A percentile compares a stretch with the other conserved stretches of the same genome.
These are phyloP conservation scores for Marsdenia floribunda DNA, from an alignment of 257 asterid genomes.

Conservation along the genomic window DNA sequence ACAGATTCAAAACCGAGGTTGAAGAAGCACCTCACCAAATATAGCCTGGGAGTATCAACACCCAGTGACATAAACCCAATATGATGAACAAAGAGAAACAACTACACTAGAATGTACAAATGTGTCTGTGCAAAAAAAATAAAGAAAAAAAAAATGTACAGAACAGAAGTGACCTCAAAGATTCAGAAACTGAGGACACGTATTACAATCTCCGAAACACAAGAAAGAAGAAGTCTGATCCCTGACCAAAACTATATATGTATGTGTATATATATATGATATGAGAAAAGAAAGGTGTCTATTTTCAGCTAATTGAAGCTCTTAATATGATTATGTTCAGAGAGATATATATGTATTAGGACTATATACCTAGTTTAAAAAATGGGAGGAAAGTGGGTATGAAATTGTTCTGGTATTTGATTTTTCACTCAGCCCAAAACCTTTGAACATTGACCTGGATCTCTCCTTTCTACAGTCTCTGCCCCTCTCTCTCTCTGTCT, in stretches of 20 bases:
- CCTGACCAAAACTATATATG: slow-evolving; percentile 7
- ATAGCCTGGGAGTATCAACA: slow-evolving; percentile 12
- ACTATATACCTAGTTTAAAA: slow-evolving; percentile 1
- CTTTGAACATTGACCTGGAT: slow-evolving; percentile 80
- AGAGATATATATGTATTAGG: slow-evolving; percentile 2
- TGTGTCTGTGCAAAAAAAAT: not conserved
- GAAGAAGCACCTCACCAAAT: slow-evolving; percentile 20
- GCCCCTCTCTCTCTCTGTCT: not conserved
- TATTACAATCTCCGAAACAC: slow-evolving; percentile 9
- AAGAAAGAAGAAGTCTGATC: slow-evolving; percentile 33
- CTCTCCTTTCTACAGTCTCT: slow-evolving; percentile 15
- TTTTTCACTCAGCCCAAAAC: slow-evolving; percentile 42
- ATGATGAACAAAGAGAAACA: slow-evolving; percentile 3
- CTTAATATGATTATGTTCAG: not conserved
- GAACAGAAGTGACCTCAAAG: slow-evolving; percentile 1
- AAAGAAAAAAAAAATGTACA: not conserved
- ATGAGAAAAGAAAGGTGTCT: not conserved
- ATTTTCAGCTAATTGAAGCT: slow-evolving; percentile 8
- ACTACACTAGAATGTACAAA: no score
- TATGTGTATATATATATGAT: slow-evolving; percentile 5
- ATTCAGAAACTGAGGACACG: slow-evolving; percentile 15
- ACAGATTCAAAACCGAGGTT: slow-evolving; percentile 16
- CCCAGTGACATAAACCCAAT: slow-evolving; percentile 18
- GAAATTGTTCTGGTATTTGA: slow-evolving; percentile 38
- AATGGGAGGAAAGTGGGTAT: slow-evolving; percentile 6